Conservation (phyloP, 2,329 filamentous ascomycete genomes). For the Cyphellophora europaea region DNA sequence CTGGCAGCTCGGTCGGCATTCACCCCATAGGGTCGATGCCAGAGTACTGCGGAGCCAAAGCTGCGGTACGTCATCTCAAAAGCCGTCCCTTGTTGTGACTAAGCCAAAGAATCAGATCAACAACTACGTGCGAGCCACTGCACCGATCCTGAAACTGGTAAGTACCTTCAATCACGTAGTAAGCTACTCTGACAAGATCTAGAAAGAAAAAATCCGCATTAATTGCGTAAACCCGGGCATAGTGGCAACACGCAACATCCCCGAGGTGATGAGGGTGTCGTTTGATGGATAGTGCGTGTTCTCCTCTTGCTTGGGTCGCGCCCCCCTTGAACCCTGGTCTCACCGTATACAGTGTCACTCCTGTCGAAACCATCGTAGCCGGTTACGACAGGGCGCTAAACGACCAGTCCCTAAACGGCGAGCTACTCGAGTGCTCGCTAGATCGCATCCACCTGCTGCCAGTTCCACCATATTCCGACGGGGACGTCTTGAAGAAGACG, state of each 20-base stretch:
- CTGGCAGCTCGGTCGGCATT: conserved; percentile 33
- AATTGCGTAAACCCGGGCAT: conserved; percentile 41
- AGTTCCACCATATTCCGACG: conserved; percentile 3
- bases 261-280: conserved; percentile 33
- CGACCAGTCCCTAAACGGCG: conserved; percentile 33
- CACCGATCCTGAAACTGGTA: conserved; percentile 28
- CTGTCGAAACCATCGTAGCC: conserved; percentile 32
- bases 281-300: no score
- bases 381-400: conserved; percentile 39
- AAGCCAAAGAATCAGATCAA: no score
- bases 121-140: conserved; percentile 30
- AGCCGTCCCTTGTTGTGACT: no score
- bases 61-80: no score
- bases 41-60: conserved; percentile 43
- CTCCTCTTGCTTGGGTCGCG: no score
- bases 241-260: conserved; percentile 37
- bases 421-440: conserved; percentile 29
- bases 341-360: conserved; percentile 33
- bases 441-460: conserved; percentile 3
- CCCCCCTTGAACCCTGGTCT: no score
- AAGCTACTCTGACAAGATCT: not conserved
- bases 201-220: conserved; percentile 42
- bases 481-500: conserved; percentile 28
- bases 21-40: conserved; percentile 36
- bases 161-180: not conserved